These are phyloP conservation scores for Hemisphaericaspora subhashii DNA, from an alignment of 1,139 yeast species.

Conservation along the genomic window DNA sequence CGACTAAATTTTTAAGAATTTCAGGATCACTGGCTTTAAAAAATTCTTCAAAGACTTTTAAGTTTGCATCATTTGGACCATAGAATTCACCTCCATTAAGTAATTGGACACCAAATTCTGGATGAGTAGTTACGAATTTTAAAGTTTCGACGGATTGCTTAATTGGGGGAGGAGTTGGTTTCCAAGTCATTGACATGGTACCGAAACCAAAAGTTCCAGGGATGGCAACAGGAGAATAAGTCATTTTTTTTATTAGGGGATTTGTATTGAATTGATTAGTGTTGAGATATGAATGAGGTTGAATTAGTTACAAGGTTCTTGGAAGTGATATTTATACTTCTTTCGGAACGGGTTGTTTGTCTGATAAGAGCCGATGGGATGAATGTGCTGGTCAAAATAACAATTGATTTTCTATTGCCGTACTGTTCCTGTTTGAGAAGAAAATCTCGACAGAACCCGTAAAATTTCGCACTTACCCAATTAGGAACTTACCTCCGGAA, in stretches of 20 bases:
- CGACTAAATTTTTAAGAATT: slow-evolving; percentile 44
- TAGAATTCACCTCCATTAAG: slow-evolving; percentile 82
- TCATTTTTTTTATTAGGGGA: slow-evolving; percentile 6
- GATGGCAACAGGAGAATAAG: slow-evolving; percentile 18
- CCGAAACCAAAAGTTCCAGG: slow-evolving; percentile 53
- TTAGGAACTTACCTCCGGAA: slow-evolving; percentile 5
- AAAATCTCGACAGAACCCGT: background rate
- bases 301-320: background rate
- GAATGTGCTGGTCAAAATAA: no score
- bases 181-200: slow-evolving; percentile 64
- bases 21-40: slow-evolving; percentile 54
- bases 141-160: slow-evolving; percentile 49
- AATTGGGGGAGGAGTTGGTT: slow-evolving; percentile 42
- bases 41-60: slow-evolving; percentile 54
- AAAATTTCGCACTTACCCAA: slow-evolving; percentile 7
- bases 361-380: no score
- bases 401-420: no score
- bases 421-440: no score
- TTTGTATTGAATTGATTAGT: background rate
- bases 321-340: slow-evolving; percentile 5
- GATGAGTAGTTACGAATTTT: slow-evolving; percentile 39
- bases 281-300: background rate
- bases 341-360: no score
- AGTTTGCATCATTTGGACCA: slow-evolving; percentile 49
- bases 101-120: slow-evolving; percentile 51